Evolutionary conservation across 1,139 yeast genomes (phyloP), one percentile per base, ranked within the genome.

Genomic region (Pichia terricola): DNA sequence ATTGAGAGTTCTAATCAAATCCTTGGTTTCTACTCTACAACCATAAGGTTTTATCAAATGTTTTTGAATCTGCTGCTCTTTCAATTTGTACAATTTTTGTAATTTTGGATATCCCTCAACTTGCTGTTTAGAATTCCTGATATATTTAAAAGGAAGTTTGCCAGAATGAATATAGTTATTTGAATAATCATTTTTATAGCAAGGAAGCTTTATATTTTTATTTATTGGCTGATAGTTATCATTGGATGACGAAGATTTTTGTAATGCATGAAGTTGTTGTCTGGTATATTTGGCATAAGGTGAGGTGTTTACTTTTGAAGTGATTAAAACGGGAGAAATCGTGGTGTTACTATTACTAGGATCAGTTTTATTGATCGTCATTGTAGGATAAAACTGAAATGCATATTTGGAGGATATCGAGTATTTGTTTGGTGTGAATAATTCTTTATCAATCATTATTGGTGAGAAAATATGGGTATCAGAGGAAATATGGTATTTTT

Each of bases 51-150:
- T 71, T 4, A 77, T 67, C 0, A 86, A 73, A 57, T 78, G 73
- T 25, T 68, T 63, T 1, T 55, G 50, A 22, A 70, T 73, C 70
- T 69, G 80, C 50, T 58, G 58, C 40, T 67, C 68, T 55, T 89
- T 89, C 53, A 87, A 67, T 39, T 72, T 69, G 51, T 82, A 82
- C 37, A 89, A 65, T 53, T 69, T 72, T 52, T 80, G 84, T 27
- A 88, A 68, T 58, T 84, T 84, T 3, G 96, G 96, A 55, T 89
- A 89, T 2, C 96, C 96, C 46, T 77, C 81, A 2, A 81, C 74
- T 2, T 89, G 81, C 46, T 77, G 73, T 31, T 66, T 65, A 3
- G 76, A 67, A 60, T 89, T 88, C 43, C 81, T 71, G 33, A 89
- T 77, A 54, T 72, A 77, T 28, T 66, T 66, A 37, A 77, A 79